Evolutionary conservation across 345 rosid species (phyloP), one percentile per base, ranked within the genome.

Genomic region (Psidium guajava): DNA sequence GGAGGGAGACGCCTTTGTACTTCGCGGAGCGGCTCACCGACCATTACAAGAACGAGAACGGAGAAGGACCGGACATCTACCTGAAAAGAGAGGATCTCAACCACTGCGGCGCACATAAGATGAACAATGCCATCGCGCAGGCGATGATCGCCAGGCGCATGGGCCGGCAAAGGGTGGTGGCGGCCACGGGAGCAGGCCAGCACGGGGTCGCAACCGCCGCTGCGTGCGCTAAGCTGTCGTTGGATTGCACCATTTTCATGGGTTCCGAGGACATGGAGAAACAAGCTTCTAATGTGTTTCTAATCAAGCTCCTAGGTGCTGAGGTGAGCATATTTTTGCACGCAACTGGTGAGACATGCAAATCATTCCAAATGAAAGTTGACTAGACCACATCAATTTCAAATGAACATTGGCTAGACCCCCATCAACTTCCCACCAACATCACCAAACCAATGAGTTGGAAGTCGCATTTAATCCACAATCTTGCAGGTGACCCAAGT

Each of bases 191-290:
- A 9, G 93, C 98, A 6, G 99, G 99, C 3, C 98, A 93, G 58
- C 98, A 96, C 18, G 98, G 98, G 0, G 91, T 96, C n/a, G 98
- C 99, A 0, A 92, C 98, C 0, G 99, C 99, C 0, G 96, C 99
- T 16, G 95, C 92, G 0, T 96, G 98, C 82, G 92, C 98, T n/a
- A 94, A 92, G 89, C 94, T 94, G 57, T 53, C 86, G 40, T 84
- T 96, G 82, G 91, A 90, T 12, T 96, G 98, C 86, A 92, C 92
- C 25, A 57, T 96, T 84, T 94, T 88, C 86, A 96, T 96, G 98
- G 95, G 98, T 81, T 40, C 92, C 9, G 21, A 51, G 5, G 98
- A 96, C 77, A 94, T 93, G 86, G 91, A 92, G 74, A 94, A 91
- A 85, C 96, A 96, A 85, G 57, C 92, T 40, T 93, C 91, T 24